phyloP scores from a whole-genome alignment of 352 stramenopile species.

The Phytophthora rubi region DNA sequence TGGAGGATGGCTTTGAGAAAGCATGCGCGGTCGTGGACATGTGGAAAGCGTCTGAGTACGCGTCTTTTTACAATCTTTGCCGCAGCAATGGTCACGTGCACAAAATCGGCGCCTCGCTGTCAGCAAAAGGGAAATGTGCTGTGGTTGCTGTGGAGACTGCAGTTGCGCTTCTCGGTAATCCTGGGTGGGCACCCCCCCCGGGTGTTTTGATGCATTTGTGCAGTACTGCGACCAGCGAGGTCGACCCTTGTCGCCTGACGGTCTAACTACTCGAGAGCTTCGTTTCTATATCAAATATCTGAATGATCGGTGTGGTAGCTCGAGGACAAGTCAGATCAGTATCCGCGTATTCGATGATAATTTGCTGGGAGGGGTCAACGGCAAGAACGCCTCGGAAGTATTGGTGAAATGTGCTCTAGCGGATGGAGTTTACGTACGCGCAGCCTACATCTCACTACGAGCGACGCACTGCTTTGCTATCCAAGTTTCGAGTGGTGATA shows the following conservation, averaged over 20 bases:
- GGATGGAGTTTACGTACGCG: not conserved
- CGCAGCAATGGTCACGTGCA: not conserved
- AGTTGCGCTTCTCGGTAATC: no score
- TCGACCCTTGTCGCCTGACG: not conserved
- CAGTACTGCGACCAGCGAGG: not conserved
- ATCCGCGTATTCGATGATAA: not conserved
- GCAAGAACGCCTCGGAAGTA: not conserved
- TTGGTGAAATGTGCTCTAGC: not conserved
- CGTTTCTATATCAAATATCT: constrained; percentile 1
- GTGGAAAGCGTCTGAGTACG: not conserved
- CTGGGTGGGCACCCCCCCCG: no score
- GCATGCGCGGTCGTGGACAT: not conserved
- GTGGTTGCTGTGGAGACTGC: no score
- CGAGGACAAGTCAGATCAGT: not conserved
- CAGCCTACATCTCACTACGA: not conserved
- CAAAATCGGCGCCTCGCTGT: no score
- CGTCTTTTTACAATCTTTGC: not conserved
- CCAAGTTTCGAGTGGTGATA: not conserved
- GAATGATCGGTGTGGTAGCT: not conserved
- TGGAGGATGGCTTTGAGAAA: not conserved
- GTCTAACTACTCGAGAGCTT: not conserved
- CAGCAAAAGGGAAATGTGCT: no score
- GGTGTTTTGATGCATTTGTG: no score
- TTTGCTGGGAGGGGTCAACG: no score
- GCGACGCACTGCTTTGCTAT: not conserved